Conservation (phyloP, 495 filamentous ascomycete species). For the Lophiotrema nucula region DNA sequence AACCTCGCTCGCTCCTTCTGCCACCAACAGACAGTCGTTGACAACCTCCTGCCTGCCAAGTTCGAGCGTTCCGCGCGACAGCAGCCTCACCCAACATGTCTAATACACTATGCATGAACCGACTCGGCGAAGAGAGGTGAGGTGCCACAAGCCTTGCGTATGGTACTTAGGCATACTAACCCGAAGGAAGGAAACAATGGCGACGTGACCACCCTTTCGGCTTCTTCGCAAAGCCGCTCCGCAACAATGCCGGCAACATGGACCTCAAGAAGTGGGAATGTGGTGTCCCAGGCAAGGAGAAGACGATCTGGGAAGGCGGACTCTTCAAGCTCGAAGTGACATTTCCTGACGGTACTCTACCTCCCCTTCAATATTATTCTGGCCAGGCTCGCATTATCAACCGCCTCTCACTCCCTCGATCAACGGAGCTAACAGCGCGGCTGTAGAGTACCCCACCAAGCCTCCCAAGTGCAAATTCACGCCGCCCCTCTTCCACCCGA, state of each 20-base stretch:
- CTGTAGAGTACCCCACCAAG: conserved; percentile 93
- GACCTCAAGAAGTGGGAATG: conserved; percentile 97
- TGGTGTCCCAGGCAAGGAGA: conserved; percentile 90
- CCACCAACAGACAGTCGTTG: too few relatives aligned
- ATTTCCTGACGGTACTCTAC: conserved; percentile 85
- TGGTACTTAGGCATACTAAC: too few relatives aligned
- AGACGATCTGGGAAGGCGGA: conserved; percentile 95
- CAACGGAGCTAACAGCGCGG: too few relatives aligned
- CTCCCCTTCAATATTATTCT: background rate
- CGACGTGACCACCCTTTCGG: conserved; percentile 95
- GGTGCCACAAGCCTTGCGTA: too few relatives aligned
- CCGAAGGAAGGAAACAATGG: conserved; percentile 98
- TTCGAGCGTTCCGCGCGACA: background rate
- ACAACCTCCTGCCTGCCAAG: too few relatives aligned
- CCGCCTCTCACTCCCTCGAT: too few relatives aligned
- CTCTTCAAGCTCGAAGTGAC: conserved; percentile 89
- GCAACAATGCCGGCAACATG: conserved; percentile 73
- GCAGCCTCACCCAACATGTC: conserved; percentile 58
- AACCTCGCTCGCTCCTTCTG: too few relatives aligned
- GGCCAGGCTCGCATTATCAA: too few relatives aligned
- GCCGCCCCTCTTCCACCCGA: conserved; percentile 95
- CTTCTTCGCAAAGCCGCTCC: conserved; percentile 87
- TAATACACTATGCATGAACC: conserved; percentile 81
- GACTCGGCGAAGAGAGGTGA: conserved; percentile 88
- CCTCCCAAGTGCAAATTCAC: conserved; percentile 99